Conservation (phyloP, 345 rosid genomes). For the Raphanus raphanistrum region DNA sequence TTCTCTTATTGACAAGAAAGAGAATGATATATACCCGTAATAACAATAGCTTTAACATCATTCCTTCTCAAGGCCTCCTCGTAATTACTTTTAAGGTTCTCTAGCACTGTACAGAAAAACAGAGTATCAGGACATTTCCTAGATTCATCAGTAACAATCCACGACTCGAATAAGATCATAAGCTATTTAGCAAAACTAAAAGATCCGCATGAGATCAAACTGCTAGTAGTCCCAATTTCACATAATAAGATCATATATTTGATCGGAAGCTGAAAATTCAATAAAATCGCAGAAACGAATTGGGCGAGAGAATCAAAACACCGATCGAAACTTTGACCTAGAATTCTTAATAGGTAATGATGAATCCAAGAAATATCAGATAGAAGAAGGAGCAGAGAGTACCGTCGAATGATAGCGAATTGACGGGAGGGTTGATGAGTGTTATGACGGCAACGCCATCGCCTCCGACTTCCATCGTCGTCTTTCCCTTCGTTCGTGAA, state of each 20-base stretch:
- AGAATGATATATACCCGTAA: conserved; percentile 55
- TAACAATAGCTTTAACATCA: conserved; percentile 94
- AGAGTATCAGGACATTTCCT: not conserved
- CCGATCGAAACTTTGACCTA: not conserved
- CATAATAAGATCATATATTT: not conserved
- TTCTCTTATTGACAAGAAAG: not conserved
- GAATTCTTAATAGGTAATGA: not conserved
- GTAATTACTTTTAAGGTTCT: conserved; percentile 69
- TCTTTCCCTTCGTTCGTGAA: conserved; percentile 54
- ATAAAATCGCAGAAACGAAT: not conserved
- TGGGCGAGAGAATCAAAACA: not conserved
- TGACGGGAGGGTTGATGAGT: conserved; percentile 85
- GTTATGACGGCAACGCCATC: conserved; percentile 92
- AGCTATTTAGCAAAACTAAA: not conserved
- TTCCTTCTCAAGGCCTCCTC: conserved; percentile 75
- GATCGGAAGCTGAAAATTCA: not conserved
- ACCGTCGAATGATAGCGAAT: conserved; percentile 86
- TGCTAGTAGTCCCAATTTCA: not conserved
- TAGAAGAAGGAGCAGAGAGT: conserved; percentile 13
- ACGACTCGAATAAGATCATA: not conserved
- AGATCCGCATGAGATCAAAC: not conserved
- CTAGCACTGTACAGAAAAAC: conserved; percentile 52
- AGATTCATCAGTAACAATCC: too few species aligned
- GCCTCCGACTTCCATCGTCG: conserved; percentile 72
- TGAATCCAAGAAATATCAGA: not conserved